Conservation (phyloP, 805 yeast genomes). For the Zygotorulaspora danielsina region DNA sequence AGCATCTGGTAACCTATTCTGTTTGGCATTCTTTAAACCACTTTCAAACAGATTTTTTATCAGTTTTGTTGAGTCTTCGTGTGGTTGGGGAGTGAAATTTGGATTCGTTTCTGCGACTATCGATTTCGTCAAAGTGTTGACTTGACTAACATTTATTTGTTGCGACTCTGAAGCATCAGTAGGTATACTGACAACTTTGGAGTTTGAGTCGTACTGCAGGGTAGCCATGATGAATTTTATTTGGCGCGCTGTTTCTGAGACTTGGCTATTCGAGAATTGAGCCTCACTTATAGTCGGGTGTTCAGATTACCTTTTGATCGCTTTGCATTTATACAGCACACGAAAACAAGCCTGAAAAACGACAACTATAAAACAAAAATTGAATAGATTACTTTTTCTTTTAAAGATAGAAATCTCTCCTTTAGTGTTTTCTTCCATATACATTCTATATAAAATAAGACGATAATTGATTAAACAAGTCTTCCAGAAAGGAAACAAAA, state of each 20-base stretch:
- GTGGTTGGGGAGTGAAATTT: conserved; percentile 52
- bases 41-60: conserved; percentile 61
- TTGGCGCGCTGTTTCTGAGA: neutral
- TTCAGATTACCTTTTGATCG: too few relatives aligned
- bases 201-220: conserved; percentile 10
- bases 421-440: neutral
- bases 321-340: too few relatives aligned
- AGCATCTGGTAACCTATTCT: conserved; percentile 54
- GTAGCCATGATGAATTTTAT: conserved; percentile 6
- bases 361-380: neutral
- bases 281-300: too few relatives aligned
- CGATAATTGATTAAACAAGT: conserved; percentile 1
- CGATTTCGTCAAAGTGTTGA: conserved; percentile 36
- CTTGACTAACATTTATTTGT: conserved; percentile 29
- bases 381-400: too few relatives aligned
- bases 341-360: neutral
- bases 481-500: neutral
- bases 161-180: conserved; percentile 9
- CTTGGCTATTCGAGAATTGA: too few relatives aligned
- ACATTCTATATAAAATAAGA: conserved; percentile 1
- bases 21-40: conserved; percentile 52
- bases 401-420: neutral
- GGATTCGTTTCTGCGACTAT: conserved; percentile 42
- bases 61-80: conserved; percentile 47
- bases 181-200: conserved; percentile 8